Percentiles rank a stretch among this genome's conserved stretches.
Evolutionary conservation across 1,139 yeast species (phyloP).

Genomic region (Kodamaea derodonti): DNA sequence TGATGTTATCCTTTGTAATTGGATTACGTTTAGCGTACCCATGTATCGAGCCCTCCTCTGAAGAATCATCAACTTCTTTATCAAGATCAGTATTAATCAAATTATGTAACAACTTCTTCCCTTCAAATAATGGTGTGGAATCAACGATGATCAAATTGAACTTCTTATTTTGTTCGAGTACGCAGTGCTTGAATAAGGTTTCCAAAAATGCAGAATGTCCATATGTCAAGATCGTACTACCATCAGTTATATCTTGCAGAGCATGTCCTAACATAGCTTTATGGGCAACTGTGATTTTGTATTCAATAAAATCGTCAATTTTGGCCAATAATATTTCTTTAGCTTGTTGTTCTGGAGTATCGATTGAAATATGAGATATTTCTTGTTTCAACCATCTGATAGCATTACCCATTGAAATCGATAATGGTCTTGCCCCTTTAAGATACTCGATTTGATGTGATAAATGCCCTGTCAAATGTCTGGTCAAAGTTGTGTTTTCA

Average conservation of each 20-base stretch:
- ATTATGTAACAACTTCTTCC: slow-evolving; percentile 66
- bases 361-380: slow-evolving; percentile 74
- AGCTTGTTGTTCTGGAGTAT: slow-evolving; percentile 68
- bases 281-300: slow-evolving; percentile 81
- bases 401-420: slow-evolving; percentile 96
- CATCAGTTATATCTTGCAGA: slow-evolving; percentile 68
- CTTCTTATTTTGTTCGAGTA: slow-evolving; percentile 52
- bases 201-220: slow-evolving; percentile 86
- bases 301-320: slow-evolving; percentile 79
- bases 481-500: slow-evolving; percentile 73
- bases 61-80: slow-evolving; percentile 20
- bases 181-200: slow-evolving; percentile 71
- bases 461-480: slow-evolving; percentile 84
- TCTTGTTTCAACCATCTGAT: slow-evolving; percentile 96
- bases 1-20: slow-evolving; percentile 34
- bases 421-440: slow-evolving; percentile 86
- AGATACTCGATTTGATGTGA: slow-evolving; percentile 94
- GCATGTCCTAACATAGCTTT: slow-evolving; percentile 81
- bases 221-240: slow-evolving; percentile 79
- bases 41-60: slow-evolving; percentile 42
- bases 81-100: slow-evolving; percentile 38
- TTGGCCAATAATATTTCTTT: slow-evolving; percentile 60
- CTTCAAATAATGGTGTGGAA: slow-evolving; percentile 95
- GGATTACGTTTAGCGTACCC: slow-evolving; percentile 14
- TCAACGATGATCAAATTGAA: slow-evolving; percentile 87